These are phyloP conservation scores for Schizosaccharomyces pombe DNA, from an alignment of 805 yeast species.

Conservation along the genomic window DNA sequence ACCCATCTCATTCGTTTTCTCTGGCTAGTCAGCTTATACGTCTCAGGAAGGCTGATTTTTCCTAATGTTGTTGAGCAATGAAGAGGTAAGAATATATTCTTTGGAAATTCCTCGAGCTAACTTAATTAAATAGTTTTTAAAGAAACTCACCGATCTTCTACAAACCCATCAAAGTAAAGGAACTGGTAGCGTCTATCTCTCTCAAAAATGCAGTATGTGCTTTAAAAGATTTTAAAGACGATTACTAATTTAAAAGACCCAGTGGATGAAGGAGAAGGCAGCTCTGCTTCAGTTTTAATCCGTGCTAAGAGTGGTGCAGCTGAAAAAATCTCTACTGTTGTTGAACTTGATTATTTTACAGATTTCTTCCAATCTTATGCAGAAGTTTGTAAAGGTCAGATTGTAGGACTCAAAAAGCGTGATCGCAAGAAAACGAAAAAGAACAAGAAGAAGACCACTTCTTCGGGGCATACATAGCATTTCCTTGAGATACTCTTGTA, in stretches of 20 bases:
- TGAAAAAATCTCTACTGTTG: not conserved
- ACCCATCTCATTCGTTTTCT: too few relatives aligned
- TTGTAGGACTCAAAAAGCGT: slow-evolving; percentile 1
- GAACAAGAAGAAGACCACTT: not conserved
- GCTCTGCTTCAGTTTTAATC: not conserved
- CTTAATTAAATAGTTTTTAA: not conserved
- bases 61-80: not conserved
- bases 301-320: not conserved
- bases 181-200: not conserved
- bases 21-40: too few relatives aligned
- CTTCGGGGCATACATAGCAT: not conserved
- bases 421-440: slow-evolving; percentile 4
- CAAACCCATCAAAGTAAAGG: not conserved
- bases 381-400: slow-evolving; percentile 4
- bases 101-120: not conserved
- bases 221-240: not conserved
- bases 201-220: not conserved
- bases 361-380: not conserved
- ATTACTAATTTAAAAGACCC: not conserved
- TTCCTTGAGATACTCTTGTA: slow-evolving; percentile 7
- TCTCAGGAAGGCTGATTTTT: too few relatives aligned
- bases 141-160: not conserved
- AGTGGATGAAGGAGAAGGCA: not conserved
- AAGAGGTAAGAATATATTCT: not conserved
- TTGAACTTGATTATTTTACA: not conserved